A percentile compares a stretch with the other conserved stretches of the same genome.
phyloP scores from a whole-genome alignment of 140 eudicot genomes.

The Anethum foeniculum region DNA sequence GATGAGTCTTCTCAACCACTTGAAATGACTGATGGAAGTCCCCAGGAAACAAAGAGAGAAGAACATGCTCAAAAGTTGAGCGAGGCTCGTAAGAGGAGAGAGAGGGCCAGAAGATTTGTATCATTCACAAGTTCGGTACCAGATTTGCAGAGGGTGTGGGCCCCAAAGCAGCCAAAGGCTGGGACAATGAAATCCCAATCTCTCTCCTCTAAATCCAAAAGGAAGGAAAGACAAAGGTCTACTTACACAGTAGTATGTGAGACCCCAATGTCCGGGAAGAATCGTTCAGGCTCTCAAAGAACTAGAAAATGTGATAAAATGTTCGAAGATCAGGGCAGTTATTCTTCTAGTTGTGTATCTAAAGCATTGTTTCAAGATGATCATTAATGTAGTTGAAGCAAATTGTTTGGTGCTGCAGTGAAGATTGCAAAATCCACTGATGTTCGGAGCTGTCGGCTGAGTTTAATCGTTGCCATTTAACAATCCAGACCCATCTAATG shows the following conservation, averaged over 20 bases:
- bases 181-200: slow-evolving; percentile 27
- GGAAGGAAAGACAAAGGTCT: slow-evolving; percentile 34
- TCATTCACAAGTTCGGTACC: slow-evolving; percentile 60
- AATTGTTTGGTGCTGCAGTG: background rate
- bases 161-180: slow-evolving; percentile 60
- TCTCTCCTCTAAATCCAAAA: slow-evolving; percentile 33
- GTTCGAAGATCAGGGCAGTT: slow-evolving; percentile 20
- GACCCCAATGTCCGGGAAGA: slow-evolving; percentile 53
- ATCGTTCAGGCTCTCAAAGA: slow-evolving; percentile 25
- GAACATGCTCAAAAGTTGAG: slow-evolving; percentile 40
- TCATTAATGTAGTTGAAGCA: slow-evolving; percentile 4
- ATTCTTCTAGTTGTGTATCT: slow-evolving; percentile 36
- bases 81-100: slow-evolving; percentile 80
- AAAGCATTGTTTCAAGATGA: slow-evolving; percentile 77
- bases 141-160: slow-evolving; percentile 92
- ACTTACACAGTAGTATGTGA: slow-evolving; percentile 64
- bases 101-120: slow-evolving; percentile 51
- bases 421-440: background rate
- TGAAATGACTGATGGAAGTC: slow-evolving; percentile 18
- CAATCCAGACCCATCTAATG: background rate
- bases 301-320: slow-evolving; percentile 16
- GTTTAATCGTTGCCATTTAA: background rate
- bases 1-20: slow-evolving; percentile 44
- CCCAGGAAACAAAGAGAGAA: slow-evolving; percentile 20
- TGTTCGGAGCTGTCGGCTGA: background rate